Evolutionary conservation across 169 alveolate genomes (phyloP), one percentile per base, ranked within the genome.

Genomic region (Cryptosporidium tyzzeri): DNA sequence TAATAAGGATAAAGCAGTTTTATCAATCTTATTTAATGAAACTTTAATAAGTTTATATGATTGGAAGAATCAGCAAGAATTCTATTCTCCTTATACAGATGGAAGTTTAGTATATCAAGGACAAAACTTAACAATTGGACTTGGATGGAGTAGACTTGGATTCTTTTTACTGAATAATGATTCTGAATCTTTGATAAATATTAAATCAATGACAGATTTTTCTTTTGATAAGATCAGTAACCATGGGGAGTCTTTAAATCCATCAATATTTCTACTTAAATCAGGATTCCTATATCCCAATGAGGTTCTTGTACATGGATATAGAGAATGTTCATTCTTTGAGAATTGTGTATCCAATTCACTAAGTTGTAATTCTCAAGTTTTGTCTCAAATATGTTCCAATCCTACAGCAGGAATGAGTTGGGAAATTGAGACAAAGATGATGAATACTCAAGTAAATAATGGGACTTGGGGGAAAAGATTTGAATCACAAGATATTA

Each of bases 71-170:
- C 26, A 33, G 12, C 41, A 37, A 26, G 62, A 53, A 23, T 58
- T 48, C 29, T 53, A 31, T 33, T 73, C 86, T 53, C 71, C 70
- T 2, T 73, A 73, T 37, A 33, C 48, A 2, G 50, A 65, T 14
- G 86, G 51, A 0, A 31, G 70, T 39, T 18, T 73, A 4, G 50
- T 21, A 7, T 73, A 2, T 14, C 31, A 6, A 3, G 86, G 86
- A 12, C n/a, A 41, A 35, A 65, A 65, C 12, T 31, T 37, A 10
- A 65, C 48, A 8, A 2, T 65, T 2, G 71, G 71, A n/a, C 23
- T 65, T 1, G 71, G 71, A 6, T 65, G 71, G 71, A 65, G 71
- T 29, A 65, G 71, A 65, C 71, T 65, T n/a, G 71, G 71, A n/a
- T 33, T 65, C 71, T 65, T 65, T 51, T 10, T 65, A n/a, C 51